Base-by-base conservation (phyloP, 169 alveolate species). In the Pseudocohnilembus persalinus region DNA sequence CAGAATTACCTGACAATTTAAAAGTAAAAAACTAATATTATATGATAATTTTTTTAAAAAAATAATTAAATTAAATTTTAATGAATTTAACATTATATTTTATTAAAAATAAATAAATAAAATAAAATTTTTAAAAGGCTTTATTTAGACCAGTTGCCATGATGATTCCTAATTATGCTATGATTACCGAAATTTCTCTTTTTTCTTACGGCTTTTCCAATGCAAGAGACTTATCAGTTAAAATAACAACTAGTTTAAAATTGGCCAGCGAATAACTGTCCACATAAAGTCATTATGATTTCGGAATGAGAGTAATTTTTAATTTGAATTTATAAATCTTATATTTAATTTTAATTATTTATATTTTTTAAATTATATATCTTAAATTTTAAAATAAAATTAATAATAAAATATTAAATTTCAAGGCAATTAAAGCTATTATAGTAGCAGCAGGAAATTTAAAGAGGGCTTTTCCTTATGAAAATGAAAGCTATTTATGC, bases 161-260 rank as follows among this genome's bases (percentile, higher is more conserved):
- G 97, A 93, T 93, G 97, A 92, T 93, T 72, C 97, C 97, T 29
- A 89, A 93, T 81, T 93, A 93, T 84, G 90, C 92, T 24, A 90
- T 93, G 95, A 93, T 93, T 33, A 93, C 97, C 31, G 97, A 93
- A 88, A 93, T 93, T 27, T 90, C 93, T 11, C 90, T 93, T 1
- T 93, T 91, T 83, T 92, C 95, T 0, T 93, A 83, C 85, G 97
- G 97, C 1, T 93, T 93, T 33, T 76, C 77, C 24, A 86, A 84
- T 28, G 97, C 97, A 0, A 90, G 95, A 85, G 94, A 91, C 31
- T 76, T 91, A 28, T 81, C 92, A n/a, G 83, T 88, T 1, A 93
- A 93, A 82, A 92, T 93, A 15, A 89, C 93, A 11, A 75, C 88
- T 31, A 75, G 93, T 25, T 68, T 91, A 4, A 93, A 89, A 85